Evolutionary conservation across 2,329 filamentous ascomycete genomes (phyloP), one percentile per base, ranked within the genome.

Genomic region (Triangularia verruculosa): DNA sequence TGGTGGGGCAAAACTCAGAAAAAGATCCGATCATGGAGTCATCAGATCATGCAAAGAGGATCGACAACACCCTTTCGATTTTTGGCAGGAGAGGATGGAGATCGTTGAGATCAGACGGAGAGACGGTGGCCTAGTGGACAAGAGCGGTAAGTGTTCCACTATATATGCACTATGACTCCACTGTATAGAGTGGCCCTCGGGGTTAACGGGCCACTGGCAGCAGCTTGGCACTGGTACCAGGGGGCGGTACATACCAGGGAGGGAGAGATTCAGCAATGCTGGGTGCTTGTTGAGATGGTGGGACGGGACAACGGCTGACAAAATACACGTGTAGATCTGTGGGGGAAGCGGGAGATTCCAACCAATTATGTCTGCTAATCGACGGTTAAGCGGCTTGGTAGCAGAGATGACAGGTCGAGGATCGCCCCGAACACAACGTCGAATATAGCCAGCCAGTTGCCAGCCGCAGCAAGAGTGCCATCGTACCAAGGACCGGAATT

Each of bases 1-100:
- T 28, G 51, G 59, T 58, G 56, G 56, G 32, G 56, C 56, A 39
- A 58, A 43, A 22, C 17, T 47, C 27, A 58, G 39, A 47, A 58
- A 47, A 58, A 22, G 56, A 58, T 58, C 56, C 56, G 56, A 58
- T 58, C 56, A 58, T 58, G 56, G 56, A 58, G 56, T 58, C 56
- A 58, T 58, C 56, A 58, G 56, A 58, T 58, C 56, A 58, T 58
- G 56, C 56, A 58, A 27, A 39, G 34, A 28, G n/a, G 56, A 58
- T 58, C 56, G 30, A 58, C 56, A 58, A 25, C 20, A n/a, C n/a
- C n/a, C 25, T 43, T 39, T 13, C 56, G 32, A 9, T 25, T 25
- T 58, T 43, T 58, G 56, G 56, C 34, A 58, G 56, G 56, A 43
- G 39, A 12, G 47, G 32, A 58, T 58, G 56, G 39, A n/a, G 56